Evolutionary conservation across 2,329 filamentous ascomycete genomes (phyloP).

Genomic region (Lasiodiplodia hormozganensis): DNA sequence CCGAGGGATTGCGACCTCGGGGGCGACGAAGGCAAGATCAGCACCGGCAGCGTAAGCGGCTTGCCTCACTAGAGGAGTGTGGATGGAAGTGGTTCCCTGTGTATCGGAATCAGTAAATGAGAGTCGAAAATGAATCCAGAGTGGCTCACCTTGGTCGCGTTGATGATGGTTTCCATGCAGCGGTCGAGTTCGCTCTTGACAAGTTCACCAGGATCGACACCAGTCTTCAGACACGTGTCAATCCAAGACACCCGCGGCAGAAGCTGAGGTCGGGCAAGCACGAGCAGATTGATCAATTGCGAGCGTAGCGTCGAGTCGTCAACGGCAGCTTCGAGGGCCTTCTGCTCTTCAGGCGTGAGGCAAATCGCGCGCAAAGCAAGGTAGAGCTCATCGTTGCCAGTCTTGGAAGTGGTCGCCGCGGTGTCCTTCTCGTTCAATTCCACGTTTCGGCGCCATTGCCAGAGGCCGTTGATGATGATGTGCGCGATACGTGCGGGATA

Average conservation of each 20-base stretch:
- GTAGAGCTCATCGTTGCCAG: constrained; percentile 69
- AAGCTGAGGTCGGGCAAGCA: constrained; percentile 79
- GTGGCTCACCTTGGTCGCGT: constrained; percentile 61
- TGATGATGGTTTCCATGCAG: constrained; percentile 72
- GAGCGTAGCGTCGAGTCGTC: constrained; percentile 62
- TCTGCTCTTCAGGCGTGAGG: constrained; percentile 59
- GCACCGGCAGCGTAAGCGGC: constrained; percentile 87
- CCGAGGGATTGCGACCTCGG: constrained; percentile 77
- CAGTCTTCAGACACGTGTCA: constrained; percentile 78
- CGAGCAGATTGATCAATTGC: constrained; percentile 78
- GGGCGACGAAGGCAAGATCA: constrained; percentile 92
- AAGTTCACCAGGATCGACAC: constrained; percentile 81
- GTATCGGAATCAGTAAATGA: constrained; percentile 32
- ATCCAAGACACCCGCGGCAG: constrained; percentile 88
- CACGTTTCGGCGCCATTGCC: constrained; percentile 76
- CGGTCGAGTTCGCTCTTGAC: constrained; percentile 68
- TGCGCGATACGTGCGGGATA: constrained; percentile 65
- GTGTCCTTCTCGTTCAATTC: constrained; percentile 79
- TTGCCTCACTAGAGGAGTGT: constrained; percentile 56
- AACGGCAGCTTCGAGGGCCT: constrained; percentile 52
- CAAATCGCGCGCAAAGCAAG: constrained; percentile 69
- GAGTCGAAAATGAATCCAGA: constrained; percentile 33
- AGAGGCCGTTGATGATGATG: constrained; percentile 75
- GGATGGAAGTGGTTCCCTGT: constrained; percentile 32
- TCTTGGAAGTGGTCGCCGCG: constrained; percentile 69